A percentile compares a stretch with the other conserved stretches of the same genome.
Evolutionary conservation across 805 yeast genomes (phyloP).

Genomic region (Monosporozyma solicola): DNA sequence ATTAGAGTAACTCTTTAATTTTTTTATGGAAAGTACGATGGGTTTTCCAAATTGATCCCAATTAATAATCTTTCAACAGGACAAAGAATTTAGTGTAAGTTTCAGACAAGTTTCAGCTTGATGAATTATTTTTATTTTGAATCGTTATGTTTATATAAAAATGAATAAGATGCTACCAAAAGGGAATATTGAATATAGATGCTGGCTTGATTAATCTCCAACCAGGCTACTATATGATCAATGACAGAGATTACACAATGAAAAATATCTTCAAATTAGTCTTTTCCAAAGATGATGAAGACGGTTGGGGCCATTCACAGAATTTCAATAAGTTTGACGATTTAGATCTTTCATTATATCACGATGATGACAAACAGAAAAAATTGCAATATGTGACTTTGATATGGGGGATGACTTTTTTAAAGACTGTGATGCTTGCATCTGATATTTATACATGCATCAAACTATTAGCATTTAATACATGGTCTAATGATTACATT

Average conservation of each 20-base stretch:
- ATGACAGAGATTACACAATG: background rate
- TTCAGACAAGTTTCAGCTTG: too few relatives aligned
- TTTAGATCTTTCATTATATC: constrained; percentile 18
- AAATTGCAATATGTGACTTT: constrained; percentile 14
- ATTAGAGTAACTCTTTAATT: too few relatives aligned
- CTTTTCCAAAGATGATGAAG: constrained; percentile 3
- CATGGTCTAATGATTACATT: constrained; percentile 51
- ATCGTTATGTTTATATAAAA: too few relatives aligned
- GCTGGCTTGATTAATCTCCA: background rate
- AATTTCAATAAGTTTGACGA: constrained; percentile 23
- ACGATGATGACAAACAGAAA: constrained; percentile 16
- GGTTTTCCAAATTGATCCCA: too few relatives aligned
- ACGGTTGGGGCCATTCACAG: constrained; percentile 3
- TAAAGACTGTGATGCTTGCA: constrained; percentile 47
- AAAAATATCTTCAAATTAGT: background rate
- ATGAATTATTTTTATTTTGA: too few relatives aligned
- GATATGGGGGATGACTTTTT: constrained; percentile 31
- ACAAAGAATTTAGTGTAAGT: too few relatives aligned
- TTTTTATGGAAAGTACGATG: too few relatives aligned
- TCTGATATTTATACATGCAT: constrained; percentile 76
- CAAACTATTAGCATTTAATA: constrained; percentile 59
- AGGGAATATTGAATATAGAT: background rate
- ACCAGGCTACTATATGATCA: background rate
- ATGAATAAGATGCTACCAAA: too few relatives aligned
- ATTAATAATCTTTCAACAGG: too few relatives aligned